These are phyloP conservation scores for Linanthus parryae DNA, from an alignment of 148 eudicot genomes.

Conservation along the genomic window DNA sequence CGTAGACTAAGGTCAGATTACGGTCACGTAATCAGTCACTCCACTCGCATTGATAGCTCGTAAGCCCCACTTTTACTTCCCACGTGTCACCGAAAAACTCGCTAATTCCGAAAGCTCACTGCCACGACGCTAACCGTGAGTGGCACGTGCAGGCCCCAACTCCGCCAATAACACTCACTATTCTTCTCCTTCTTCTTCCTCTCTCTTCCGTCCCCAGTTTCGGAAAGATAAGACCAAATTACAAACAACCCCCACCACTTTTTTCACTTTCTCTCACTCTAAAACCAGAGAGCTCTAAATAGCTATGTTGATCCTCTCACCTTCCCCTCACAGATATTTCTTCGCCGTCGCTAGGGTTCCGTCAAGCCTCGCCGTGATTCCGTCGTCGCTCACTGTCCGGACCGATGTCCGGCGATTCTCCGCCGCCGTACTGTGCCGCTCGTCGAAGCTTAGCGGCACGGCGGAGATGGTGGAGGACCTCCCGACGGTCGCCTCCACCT, in stretches of 20 bases:
- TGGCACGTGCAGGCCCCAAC: conserved; percentile 1
- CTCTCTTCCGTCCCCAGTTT: background rate
- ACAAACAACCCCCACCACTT: background rate
- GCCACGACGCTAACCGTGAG: too few relatives aligned
- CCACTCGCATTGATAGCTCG: too few relatives aligned
- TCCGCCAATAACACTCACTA: conserved; percentile 5
- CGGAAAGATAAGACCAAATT: background rate
- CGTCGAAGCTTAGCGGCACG: conserved; percentile 10
- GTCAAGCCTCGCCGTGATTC: background rate
- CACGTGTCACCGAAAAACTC: too few relatives aligned
- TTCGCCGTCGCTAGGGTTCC: conserved; percentile 15
- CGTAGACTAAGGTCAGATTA: too few relatives aligned
- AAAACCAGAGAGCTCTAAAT: background rate
- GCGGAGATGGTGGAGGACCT: conserved; percentile 11
- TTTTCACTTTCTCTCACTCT: background rate
- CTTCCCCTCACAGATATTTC: conserved; percentile 13
- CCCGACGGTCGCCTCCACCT: conserved; percentile 5
- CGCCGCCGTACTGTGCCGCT: conserved; percentile 11
- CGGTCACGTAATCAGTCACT: too few relatives aligned
- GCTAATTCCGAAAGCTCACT: too few relatives aligned
- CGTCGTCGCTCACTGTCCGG: background rate
- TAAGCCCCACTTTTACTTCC: too few relatives aligned
- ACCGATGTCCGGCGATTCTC: conserved; percentile 2
- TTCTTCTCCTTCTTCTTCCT: background rate
- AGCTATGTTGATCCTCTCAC: conserved; percentile 21